phyloP scores from a whole-genome alignment of 169 alveolate species.

The Cryptosporidium ryanae region DNA sequence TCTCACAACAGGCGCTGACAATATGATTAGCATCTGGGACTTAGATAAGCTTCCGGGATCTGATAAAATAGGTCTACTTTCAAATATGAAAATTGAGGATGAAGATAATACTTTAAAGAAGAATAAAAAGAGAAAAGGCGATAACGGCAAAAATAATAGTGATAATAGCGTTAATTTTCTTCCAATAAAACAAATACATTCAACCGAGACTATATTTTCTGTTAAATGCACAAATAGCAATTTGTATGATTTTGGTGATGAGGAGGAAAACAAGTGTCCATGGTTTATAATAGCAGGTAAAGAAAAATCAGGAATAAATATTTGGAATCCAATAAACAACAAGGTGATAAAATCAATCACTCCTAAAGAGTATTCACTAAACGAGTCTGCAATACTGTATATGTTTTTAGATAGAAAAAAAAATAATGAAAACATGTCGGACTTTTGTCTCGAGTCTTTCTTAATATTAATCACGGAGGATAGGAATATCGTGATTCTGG shows the following conservation, averaged over 20 bases:
- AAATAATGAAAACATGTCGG: not conserved
- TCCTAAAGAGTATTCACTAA: slow-evolving; percentile 8
- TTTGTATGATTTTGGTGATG: not conserved
- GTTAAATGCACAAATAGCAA: slow-evolving; percentile 23
- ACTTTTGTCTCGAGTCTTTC: not conserved
- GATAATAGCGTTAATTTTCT: not conserved
- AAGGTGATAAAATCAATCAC: not conserved
- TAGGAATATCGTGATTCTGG: slow-evolving; percentile 38
- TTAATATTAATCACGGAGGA: slow-evolving; percentile 50
- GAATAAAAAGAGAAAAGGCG: slow-evolving; percentile 31
- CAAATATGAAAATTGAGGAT: not conserved
- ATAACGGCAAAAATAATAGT: not conserved
- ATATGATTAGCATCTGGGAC: slow-evolving; percentile 73
- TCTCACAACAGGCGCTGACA: slow-evolving; percentile 59
- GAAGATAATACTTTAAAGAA: not conserved
- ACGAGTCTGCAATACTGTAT: slow-evolving; percentile 36
- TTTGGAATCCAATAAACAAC: slow-evolving; percentile 53
- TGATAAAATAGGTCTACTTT: slow-evolving; percentile 15
- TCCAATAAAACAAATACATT: slow-evolving; percentile 65
- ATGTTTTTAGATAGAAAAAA: slow-evolving; percentile 15
- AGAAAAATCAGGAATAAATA: slow-evolving; percentile 53
- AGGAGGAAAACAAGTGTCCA: slow-evolving; percentile 24
- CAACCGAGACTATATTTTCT: slow-evolving; percentile 62
- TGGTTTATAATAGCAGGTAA: slow-evolving; percentile 56
- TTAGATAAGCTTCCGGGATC: slow-evolving; percentile 35